Evolutionary conservation across 306 rosid species (phyloP), one percentile per base, ranked within the genome.

Genomic region (Trichosanthes truncata): DNA sequence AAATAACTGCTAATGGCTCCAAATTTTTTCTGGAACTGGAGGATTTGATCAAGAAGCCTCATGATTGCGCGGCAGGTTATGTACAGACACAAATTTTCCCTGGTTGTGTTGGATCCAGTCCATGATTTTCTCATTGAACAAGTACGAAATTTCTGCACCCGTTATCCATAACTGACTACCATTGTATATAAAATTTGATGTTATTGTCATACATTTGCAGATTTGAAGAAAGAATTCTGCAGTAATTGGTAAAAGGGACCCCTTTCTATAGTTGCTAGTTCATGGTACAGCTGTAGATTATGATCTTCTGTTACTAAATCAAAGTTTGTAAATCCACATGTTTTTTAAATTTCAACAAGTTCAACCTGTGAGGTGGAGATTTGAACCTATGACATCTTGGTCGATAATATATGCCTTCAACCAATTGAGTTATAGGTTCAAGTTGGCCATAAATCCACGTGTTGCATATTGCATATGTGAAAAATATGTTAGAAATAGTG

Each of bases 21-120:
- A 87, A 85, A 38, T 83, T 95, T 59, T 93, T 89, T 77, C 89
- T 87, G 69, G 96, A 95, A 62, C 78, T 91, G 80, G 97, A 91
- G 89, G 94, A 93, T 86, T 84, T 91, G 93, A 87, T 92, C 52
- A 85, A 76, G 38, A 89, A 91, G 78, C 91, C 92, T 25, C 18
- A 75, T 9, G 97, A 89, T 59, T 92, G 90, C 89, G 87, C 87
- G 90, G 87, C 86, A 79, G 93, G 90, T 67, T 87, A 84, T 59
- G 82, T 83, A 26, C 15, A 66, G 15, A 38, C 36, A 83, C 84
- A 78, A 86, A 87, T 76, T 62, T 89, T 83, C 85, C 91, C 87
- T 38, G 91, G 88, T 74, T 86, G 87, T 83, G 78, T 90, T 69
- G 83, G 79, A 31, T 63, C 68, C 57, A n/a, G 81, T 66, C 82